These are phyloP conservation scores for Leishmania amazonensis DNA, from an alignment of 208 protist genomes.

Conservation along the genomic window DNA sequence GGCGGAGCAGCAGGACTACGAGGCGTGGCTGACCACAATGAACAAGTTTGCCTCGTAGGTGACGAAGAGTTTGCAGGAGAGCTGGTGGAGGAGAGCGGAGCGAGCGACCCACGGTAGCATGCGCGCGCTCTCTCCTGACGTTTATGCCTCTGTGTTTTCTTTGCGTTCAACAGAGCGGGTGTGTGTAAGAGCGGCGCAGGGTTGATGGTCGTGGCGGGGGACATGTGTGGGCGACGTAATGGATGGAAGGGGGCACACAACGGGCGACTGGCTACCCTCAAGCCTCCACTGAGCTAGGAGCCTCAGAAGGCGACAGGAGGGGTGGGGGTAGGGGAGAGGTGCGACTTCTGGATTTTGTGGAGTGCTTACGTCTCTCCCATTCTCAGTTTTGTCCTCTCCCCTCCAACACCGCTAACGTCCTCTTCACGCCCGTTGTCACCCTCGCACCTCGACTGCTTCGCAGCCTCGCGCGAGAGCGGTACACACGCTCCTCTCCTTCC, in stretches of 20 bases:
- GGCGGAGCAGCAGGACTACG: conserved; percentile 93
- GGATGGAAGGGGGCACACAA: background rate
- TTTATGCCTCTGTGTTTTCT: background rate
- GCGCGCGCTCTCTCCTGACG: background rate
- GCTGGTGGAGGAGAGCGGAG: background rate
- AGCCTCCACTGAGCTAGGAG: background rate
- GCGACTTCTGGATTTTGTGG: background rate
- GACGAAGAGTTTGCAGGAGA: no score
- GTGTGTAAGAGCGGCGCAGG: background rate
- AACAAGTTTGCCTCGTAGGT: conserved; percentile 73
- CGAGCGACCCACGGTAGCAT: background rate
- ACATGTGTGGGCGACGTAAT: background rate
- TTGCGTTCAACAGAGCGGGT: background rate
- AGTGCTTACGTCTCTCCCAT: background rate
- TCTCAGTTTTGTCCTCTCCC: background rate
- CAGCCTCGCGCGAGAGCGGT: background rate
- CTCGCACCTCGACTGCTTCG: background rate
- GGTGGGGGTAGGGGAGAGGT: background rate
- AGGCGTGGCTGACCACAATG: conserved; percentile 79
- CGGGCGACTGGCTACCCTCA: background rate
- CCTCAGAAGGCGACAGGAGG: background rate
- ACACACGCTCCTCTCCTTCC: background rate
- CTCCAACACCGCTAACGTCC: background rate
- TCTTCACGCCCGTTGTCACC: background rate
- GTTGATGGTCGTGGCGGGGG: background rate